phyloP scores from a whole-genome alignment of 2,329 filamentous ascomycete species.

The Alternaria incomplexa region DNA sequence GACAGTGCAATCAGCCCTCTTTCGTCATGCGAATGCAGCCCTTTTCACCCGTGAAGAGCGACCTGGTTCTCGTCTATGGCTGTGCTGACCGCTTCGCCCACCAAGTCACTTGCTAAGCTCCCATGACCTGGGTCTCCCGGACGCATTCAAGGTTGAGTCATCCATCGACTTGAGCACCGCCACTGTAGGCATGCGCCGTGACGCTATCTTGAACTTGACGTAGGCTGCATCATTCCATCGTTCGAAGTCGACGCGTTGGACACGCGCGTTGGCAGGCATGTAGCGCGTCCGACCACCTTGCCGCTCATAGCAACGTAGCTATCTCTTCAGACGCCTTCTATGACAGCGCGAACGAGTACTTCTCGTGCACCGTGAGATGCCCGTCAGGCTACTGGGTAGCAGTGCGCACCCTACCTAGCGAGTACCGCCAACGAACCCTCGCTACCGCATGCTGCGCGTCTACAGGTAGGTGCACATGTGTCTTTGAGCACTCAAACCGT shows the following conservation, averaged over 20 bases:
- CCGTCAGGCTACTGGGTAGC: not conserved
- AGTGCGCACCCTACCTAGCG: not conserved
- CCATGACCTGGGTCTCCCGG: constrained; percentile 32
- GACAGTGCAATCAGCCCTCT: constrained; percentile 14
- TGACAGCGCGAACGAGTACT: not conserved
- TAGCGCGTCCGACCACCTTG: not conserved
- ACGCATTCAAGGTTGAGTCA: constrained; percentile 22
- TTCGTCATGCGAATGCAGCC: constrained; percentile 27
- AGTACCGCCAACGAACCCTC: not conserved
- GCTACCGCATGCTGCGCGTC: not conserved
- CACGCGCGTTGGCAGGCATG: constrained; percentile 6
- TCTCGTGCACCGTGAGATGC: not conserved
- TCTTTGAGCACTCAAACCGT: not conserved
- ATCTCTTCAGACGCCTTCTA: not conserved
- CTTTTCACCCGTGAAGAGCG: constrained; percentile 17
- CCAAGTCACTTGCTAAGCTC: constrained; percentile 37
- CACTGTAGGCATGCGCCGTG: not conserved
- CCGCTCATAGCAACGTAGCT: constrained; percentile 4
- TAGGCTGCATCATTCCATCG: not conserved
- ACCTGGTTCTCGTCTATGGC: constrained; percentile 39
- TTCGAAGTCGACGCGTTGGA: not conserved
- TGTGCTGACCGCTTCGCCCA: constrained; percentile 33
- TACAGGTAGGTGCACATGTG: not conserved
- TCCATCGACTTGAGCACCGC: not conserved
- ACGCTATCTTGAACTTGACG: not conserved